Evolutionary conservation across 805 yeast species (phyloP).

Genomic region (Ogataea ganodermae): DNA sequence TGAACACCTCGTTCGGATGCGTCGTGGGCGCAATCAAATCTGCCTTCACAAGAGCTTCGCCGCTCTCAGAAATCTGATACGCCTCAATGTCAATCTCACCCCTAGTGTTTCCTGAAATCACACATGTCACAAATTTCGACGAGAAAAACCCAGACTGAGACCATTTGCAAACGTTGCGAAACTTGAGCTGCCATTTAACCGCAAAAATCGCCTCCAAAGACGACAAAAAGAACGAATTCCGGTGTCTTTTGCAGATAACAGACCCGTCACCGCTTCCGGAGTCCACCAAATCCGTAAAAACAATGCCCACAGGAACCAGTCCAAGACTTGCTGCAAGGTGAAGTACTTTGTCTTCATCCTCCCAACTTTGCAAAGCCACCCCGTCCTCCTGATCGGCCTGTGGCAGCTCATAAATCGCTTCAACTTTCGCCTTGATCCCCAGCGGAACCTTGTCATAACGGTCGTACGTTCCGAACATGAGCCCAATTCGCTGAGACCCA

Average conservation of each 20-base stretch:
- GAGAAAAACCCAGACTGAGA: constrained; percentile 67
- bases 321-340: constrained; percentile 60
- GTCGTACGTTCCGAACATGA: constrained; percentile 80
- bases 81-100: constrained; percentile 90
- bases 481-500: constrained; percentile 85
- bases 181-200: constrained; percentile 68
- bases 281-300: constrained; percentile 89
- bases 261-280: constrained; percentile 85
- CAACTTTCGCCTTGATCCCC: constrained; percentile 92
- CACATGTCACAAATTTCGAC: constrained; percentile 92
- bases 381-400: constrained; percentile 90
- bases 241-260: constrained; percentile 90
- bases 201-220: constrained; percentile 87
- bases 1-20: constrained; percentile 83
- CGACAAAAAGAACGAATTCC: constrained; percentile 84
- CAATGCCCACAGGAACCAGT: constrained; percentile 71
- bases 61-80: constrained; percentile 85
- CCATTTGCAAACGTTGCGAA: constrained; percentile 66
- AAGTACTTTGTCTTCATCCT: constrained; percentile 55
- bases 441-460: constrained; percentile 81
- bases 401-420: constrained; percentile 91
- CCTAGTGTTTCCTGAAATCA: constrained; percentile 80
- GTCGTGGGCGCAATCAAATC: constrained; percentile 86
- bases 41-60: constrained; percentile 85
- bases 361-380: constrained; percentile 57